Conservation (phyloP, 2,329 filamentous ascomycete species). For the Coleophoma crateriformis region DNA sequence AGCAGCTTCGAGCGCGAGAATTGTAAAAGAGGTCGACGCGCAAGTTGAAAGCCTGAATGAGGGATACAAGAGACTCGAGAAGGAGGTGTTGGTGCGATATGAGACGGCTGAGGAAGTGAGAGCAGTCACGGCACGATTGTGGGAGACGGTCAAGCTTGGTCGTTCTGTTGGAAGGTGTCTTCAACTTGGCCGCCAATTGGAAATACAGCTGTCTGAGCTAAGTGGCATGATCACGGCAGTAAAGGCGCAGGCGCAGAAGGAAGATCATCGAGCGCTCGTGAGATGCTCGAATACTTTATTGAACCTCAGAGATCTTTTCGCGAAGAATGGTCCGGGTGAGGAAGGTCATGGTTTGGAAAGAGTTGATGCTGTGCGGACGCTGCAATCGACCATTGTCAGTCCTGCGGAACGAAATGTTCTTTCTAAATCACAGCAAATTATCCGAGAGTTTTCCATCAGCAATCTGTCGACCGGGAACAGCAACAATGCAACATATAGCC, state of each 20-base stretch:
- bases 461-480: constrained; percentile 38
- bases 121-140: constrained; percentile 69
- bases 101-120: constrained; percentile 80
- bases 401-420: constrained; percentile 72
- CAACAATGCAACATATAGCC: constrained; percentile 49
- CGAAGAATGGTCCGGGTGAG: constrained; percentile 60
- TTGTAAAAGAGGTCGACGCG: constrained; percentile 71
- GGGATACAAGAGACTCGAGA: constrained; percentile 79
- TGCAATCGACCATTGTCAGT: constrained; percentile 63
- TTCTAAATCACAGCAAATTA: constrained; percentile 68
- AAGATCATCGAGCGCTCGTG: constrained; percentile 76
- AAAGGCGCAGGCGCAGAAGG: constrained; percentile 33
- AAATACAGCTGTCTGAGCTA: constrained; percentile 76
- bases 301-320: constrained; percentile 67
- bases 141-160: constrained; percentile 73
- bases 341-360: constrained; percentile 73
- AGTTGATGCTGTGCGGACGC: constrained; percentile 64
- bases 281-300: constrained; percentile 76
- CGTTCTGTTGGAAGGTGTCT: constrained; percentile 73
- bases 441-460: constrained; percentile 79
- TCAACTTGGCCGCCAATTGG: constrained; percentile 77
- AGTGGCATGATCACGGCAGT: constrained; percentile 23
- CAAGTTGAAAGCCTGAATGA: constrained; percentile 78
- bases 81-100: constrained; percentile 81
- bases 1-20: constrained; percentile 63